Evolutionary conservation across 1,139 yeast genomes (phyloP).

Genomic region (Pichia sp.): DNA sequence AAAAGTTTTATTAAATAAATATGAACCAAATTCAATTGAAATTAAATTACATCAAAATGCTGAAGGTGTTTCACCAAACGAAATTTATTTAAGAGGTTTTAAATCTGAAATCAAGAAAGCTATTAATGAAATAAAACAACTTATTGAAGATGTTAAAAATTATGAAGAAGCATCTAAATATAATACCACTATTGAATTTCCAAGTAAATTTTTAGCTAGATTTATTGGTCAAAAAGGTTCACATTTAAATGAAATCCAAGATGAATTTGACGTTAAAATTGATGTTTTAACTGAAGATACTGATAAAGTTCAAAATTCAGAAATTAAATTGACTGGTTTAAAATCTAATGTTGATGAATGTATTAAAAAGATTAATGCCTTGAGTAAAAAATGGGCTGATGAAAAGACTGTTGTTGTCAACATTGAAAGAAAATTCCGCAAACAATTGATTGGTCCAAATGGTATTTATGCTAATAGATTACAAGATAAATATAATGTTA

Average conservation of each 20-base stretch:
- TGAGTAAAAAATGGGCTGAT: conserved; percentile 78
- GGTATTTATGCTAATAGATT: conserved; percentile 80
- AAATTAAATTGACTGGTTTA: conserved; percentile 56
- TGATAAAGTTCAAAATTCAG: conserved; percentile 32
- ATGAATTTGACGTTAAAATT: conserved; percentile 73
- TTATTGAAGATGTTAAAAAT: conserved; percentile 60
- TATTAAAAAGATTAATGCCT: conserved; percentile 47
- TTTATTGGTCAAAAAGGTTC: conserved; percentile 88
- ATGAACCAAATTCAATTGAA: conserved; percentile 31
- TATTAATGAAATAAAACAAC: conserved; percentile 45
- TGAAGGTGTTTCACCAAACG: conserved; percentile 41
- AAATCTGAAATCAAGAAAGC: conserved; percentile 50
- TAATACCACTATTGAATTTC: conserved; percentile 51
- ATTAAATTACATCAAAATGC: conserved; percentile 39
- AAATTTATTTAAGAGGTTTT: conserved; percentile 59
- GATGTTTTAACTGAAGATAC: conserved; percentile 45
- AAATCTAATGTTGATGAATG: conserved; percentile 78
- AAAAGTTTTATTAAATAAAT: conserved; percentile 25
- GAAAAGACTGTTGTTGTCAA: conserved; percentile 59
- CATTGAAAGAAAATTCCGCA: conserved; percentile 74
- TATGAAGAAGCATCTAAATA: conserved; percentile 55
- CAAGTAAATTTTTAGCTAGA: conserved; percentile 63
- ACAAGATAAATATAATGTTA: conserved; percentile 83
- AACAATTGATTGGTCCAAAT: conserved; percentile 77
- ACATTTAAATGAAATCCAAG: conserved; percentile 59